phyloP scores from a whole-genome alignment of 345 rosid genomes.

The Citrus sp. region DNA sequence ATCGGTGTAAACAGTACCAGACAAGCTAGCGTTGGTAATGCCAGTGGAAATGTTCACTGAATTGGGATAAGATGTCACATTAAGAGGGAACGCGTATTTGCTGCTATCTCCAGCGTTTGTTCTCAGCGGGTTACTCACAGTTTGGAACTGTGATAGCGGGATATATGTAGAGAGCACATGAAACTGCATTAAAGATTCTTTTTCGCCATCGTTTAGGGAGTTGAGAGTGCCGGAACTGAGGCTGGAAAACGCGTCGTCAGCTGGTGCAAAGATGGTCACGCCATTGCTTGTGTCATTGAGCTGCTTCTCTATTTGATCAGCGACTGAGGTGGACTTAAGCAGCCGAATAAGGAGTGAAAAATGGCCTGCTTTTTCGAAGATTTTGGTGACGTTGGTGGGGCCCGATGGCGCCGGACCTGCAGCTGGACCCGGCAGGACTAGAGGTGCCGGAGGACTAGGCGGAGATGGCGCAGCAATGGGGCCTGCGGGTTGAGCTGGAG shows the following conservation, averaged over 20 bases:
- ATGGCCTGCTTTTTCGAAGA: constrained; percentile 33
- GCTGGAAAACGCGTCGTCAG: constrained; percentile 30
- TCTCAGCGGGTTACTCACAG: constrained; percentile 37
- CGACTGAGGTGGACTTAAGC: constrained; percentile 24
- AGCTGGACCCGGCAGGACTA: background rate
- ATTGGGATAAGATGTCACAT: constrained; percentile 23
- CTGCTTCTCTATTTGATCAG: constrained; percentile 25
- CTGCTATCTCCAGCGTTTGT: constrained; percentile 37
- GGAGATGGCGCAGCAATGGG: background rate
- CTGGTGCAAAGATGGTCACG: constrained; percentile 34
- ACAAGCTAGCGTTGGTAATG: constrained; percentile 31
- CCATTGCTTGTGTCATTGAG: constrained; percentile 34
- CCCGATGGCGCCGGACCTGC: constrained; percentile 23
- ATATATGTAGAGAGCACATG: constrained; percentile 30
- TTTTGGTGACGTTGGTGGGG: constrained; percentile 28
- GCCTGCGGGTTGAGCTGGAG: background rate
- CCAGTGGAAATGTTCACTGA: constrained; percentile 44
- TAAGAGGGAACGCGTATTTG: constrained; percentile 19
- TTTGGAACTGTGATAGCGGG: constrained; percentile 32
- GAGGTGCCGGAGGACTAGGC: constrained; percentile 3
- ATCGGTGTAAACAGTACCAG: constrained; percentile 28
- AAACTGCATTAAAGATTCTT: constrained; percentile 32
- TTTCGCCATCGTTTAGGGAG: constrained; percentile 25
- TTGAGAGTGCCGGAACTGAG: constrained; percentile 36
- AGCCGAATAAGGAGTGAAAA: constrained; percentile 27